Percentiles rank a stretch among this genome's conserved stretches.
These are phyloP conservation scores for Metschnikowia aberdeeniae DNA, from an alignment of 805 yeast genomes.

Conservation along the genomic window DNA sequence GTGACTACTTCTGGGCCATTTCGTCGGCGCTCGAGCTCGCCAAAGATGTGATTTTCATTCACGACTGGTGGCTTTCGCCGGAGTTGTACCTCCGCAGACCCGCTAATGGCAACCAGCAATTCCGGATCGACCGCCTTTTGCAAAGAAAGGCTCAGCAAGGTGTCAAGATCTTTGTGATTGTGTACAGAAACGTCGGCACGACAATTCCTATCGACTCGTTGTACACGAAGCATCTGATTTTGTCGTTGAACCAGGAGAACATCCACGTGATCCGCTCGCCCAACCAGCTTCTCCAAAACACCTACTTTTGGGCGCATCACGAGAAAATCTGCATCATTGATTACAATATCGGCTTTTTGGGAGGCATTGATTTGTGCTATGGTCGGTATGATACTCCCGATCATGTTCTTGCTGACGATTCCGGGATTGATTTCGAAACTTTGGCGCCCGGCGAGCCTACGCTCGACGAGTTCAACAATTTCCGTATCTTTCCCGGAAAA, in stretches of 20 bases:
- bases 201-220: slow-evolving; percentile 91
- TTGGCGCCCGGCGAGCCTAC: slow-evolving; percentile 29
- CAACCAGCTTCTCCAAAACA: slow-evolving; percentile 86
- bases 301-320: slow-evolving; percentile 98
- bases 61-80: slow-evolving; percentile 99
- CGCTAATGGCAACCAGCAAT: slow-evolving; percentile 90
- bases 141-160: slow-evolving; percentile 92
- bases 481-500: slow-evolving; percentile 88
- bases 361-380: slow-evolving; percentile 93
- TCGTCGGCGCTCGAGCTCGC: slow-evolving; percentile 92
- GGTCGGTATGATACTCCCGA: slow-evolving; percentile 97
- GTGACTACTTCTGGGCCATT: slow-evolving; percentile 96
- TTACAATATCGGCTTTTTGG: slow-evolving; percentile 82
- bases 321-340: slow-evolving; percentile 88
- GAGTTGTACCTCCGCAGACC: slow-evolving; percentile 92
- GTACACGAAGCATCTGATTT: slow-evolving; percentile 90
- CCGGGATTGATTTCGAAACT: slow-evolving; percentile 30
- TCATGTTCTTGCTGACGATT: slow-evolving; percentile 82
- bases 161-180: slow-evolving; percentile 85
- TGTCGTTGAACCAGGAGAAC: slow-evolving; percentile 75
- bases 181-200: slow-evolving; percentile 89
- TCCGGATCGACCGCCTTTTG: slow-evolving; percentile 83
- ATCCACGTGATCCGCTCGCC: slow-evolving; percentile 92
- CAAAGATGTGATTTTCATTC: slow-evolving; percentile 85
- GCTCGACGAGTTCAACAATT: slow-evolving; percentile 40